Evolutionary conservation across 345 rosid genomes (phyloP), one percentile per base, ranked within the genome.

Genomic region (Acer negundo): DNA sequence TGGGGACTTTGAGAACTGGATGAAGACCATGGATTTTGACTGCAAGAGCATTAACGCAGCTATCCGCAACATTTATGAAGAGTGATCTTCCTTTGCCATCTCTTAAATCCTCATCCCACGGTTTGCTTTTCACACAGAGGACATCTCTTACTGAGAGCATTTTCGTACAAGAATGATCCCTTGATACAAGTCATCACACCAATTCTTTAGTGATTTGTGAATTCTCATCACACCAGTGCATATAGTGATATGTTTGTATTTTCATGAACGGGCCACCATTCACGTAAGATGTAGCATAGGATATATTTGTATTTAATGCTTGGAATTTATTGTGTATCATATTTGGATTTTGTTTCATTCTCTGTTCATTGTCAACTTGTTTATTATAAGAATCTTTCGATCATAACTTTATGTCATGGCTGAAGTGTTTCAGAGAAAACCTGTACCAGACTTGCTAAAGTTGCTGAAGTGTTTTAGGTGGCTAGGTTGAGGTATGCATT

Each of bases 1-100:
- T 62, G 99, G 98, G 70, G 99, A 95, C 85, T 90, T 95, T 75
- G 99, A 95, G 90, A 92, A 95, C 81, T 91, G 96, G 98, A 86
- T 93, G 94, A 95, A 86, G 97, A 89, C 89, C 7, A 95, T 95
- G 99, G 97, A 95, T 77, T 90, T 84, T 75, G 97, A 93, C 77
- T 90, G 96, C 62, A 92, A 88, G 82, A 91, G 90, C 85, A 89
- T 95, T 74, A 92, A 80, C 67, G 81, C 94, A 55, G 94, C 98
- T 22, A 91, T 95, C 76, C 84, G 83, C 72, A 89, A 88, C 76
- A 92, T 93, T 75, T 92, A 93, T 67, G 84, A 87, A 77, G 82
- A 84, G 7, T 87, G 79, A 85, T 38, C 69, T 23, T 59, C 35
- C 11, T 10, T 42, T 12, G 16, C 67, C 8, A n/a, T 53, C 26